Evolutionary conservation across 371 early-diverging fungal species (phyloP).

Genomic region (Circinella umbellata): DNA sequence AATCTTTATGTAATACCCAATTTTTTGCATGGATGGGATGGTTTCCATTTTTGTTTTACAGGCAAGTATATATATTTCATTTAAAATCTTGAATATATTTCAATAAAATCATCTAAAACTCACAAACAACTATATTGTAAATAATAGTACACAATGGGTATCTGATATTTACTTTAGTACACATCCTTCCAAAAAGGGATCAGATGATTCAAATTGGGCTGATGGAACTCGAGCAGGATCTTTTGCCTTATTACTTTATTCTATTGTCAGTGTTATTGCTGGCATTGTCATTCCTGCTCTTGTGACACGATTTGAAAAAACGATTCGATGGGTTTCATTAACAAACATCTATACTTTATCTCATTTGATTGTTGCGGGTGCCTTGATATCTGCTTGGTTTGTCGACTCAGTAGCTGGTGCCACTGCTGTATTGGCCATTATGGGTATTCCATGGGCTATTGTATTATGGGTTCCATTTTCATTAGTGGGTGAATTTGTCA

Average conservation of each 20-base stretch:
- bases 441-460: constrained; percentile 81
- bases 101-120: too few relatives aligned
- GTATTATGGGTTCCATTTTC: constrained; percentile 83
- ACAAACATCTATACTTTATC: constrained; percentile 64
- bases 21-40: constrained; percentile 91
- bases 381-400: constrained; percentile 61
- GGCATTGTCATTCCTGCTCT: constrained; percentile 62
- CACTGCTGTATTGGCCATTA: constrained; percentile 60
- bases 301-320: constrained; percentile 33
- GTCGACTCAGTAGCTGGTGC: constrained; percentile 57
- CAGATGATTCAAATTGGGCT: constrained; percentile 38
- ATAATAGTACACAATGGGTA: constrained; percentile 56
- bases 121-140: not conserved
- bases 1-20: constrained; percentile 77
- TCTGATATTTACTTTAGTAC: constrained; percentile 59
- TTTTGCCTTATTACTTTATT: constrained; percentile 71
- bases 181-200: constrained; percentile 27
- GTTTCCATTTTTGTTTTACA: constrained; percentile 79
- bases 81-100: too few relatives aligned
- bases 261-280: constrained; percentile 66
- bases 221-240: constrained; percentile 71
- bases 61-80: constrained; percentile 19
- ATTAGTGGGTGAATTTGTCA: constrained; percentile 75
- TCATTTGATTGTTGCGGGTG: constrained; percentile 58
- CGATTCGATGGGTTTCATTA: constrained; percentile 39